Evolutionary conservation across 78 protist species (phyloP), one percentile per base, ranked within the genome.

Genomic region (Emiliania huxleyi): DNA sequence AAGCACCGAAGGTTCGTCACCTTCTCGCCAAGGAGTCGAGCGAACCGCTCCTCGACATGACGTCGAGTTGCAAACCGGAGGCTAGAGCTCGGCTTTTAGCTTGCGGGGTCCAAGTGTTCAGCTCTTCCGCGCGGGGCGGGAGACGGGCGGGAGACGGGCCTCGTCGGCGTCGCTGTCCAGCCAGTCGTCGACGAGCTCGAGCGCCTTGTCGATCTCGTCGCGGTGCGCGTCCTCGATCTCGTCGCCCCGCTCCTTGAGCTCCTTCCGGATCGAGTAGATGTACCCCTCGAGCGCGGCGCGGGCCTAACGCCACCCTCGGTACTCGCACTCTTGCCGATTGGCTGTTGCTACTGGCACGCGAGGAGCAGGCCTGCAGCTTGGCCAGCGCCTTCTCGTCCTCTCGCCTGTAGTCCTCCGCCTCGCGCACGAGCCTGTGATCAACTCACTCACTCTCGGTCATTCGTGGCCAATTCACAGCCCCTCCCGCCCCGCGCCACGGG

Each of bases 121-220:
- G 15, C 62, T 19, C 62, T 19, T 15, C 8, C 62, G 15, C 29
- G 62, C 15, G 15, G 62, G 62, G 29, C 8, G 62, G 29, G 62
- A 52, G 62, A 15, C 62, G 15, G 8, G 62, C 62, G 15, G 29
- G 15, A 8, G 62, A 8, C 62, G 62, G 6, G 73, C 12, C n/a
- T 26, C n/a, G 26, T 62, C 73, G 11, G 12, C 73, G n/a, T 23
- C 26, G 90, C 42, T 21, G 42, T 93, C 95, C 49, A 95, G 87
- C 95, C 96, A 95, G 26, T 49, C 85, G 94, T 92, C 89, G 23
- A 21, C 69, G 75, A 25, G 15, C 35, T 91, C 75, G 77, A 52
- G 15, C 33, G 1, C 38, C 18, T 2, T 49, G 33, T 2, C 25
- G 71, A 48, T 1, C 49, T 2, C 3, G 62, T 2, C 77, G 21